Evolutionary conservation across 805 yeast species (phyloP).

Genomic region (Ogataea angusta): DNA sequence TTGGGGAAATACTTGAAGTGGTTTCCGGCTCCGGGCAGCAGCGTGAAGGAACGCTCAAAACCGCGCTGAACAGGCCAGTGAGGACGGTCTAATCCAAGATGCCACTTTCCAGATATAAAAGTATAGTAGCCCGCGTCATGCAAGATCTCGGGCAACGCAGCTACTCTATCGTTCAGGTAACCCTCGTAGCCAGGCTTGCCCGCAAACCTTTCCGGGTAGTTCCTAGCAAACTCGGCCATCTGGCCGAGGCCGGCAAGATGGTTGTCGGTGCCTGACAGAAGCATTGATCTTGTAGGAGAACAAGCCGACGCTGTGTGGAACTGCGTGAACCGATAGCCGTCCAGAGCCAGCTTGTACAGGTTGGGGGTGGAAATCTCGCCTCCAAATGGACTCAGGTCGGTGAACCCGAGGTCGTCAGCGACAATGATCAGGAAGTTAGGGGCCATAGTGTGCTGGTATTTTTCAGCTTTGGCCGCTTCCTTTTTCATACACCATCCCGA

Average conservation of each 20-base stretch:
- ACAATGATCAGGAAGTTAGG: slow-evolving; percentile 56
- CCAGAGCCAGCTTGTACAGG: slow-evolving; percentile 39
- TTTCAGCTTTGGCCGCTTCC: neutral
- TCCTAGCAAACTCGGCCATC: slow-evolving; percentile 46
- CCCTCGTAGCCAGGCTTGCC: slow-evolving; percentile 58
- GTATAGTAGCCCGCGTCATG: slow-evolving; percentile 48
- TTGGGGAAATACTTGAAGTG: slow-evolving; percentile 46
- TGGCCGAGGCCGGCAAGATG: slow-evolving; percentile 61
- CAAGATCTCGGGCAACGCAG: slow-evolving; percentile 50
- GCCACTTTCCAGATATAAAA: slow-evolving; percentile 60
- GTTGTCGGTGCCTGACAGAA: slow-evolving; percentile 58
- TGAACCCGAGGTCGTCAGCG: slow-evolving; percentile 62
- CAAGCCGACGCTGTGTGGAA: slow-evolving; percentile 65
- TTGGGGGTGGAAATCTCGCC: slow-evolving; percentile 59
- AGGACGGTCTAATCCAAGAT: slow-evolving; percentile 47
- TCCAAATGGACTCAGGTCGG: slow-evolving; percentile 52
- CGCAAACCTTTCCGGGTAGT: slow-evolving; percentile 36
- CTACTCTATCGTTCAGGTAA: slow-evolving; percentile 47
- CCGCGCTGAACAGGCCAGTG: slow-evolving; percentile 50
- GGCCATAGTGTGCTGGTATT: neutral
- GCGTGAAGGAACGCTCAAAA: slow-evolving; percentile 46
- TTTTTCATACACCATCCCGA: neutral
- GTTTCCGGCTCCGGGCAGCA: slow-evolving; percentile 57
- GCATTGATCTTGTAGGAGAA: slow-evolving; percentile 62
- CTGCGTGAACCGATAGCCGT: slow-evolving; percentile 51